Evolutionary conservation across 257 asterid genomes (phyloP), one percentile per base, ranked within the genome.

Genomic region (Nicotiana knightiana): DNA sequence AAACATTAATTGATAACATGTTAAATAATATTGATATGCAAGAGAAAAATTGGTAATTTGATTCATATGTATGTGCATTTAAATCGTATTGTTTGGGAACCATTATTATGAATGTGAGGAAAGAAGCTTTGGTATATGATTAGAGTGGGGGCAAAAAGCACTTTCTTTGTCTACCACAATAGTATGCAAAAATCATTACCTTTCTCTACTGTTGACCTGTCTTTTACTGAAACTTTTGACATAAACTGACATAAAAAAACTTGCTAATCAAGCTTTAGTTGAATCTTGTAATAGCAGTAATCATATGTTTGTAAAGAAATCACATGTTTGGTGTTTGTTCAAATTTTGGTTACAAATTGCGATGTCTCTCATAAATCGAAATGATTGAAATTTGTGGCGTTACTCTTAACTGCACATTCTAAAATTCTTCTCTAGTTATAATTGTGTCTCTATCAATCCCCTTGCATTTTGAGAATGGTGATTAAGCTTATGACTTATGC

Each of bases 61-160:
- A 68, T 68, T 18, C 5, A n/a, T 39, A 37, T 39, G 77, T 39
- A 37, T n/a, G 39, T 39, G 33, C 6, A 39, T 68, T 68, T 68
- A n/a, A 39, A 68, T 67, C 18, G 33, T 39, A 70, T 35, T 39
- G 33, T 68, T 39, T 43, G 58, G 58, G 12, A 70, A n/a, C 78
- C 78, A 70, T 70, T 70, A 43, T 43, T 70, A 43, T 70, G 59
- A 70, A 70, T 43, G 59, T 43, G 78, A 70, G n/a, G 59, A 70
- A 70, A 43, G 59, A 43, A 43, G 78, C 9, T 70, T 70, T 46
- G 21, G 35, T 71, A 71, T 71, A 71, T 71, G 37, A 71, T 71
- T 24, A 71, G 37, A 71, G 51, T 71, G 78, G 78, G 78, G 59
- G 59, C 78, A 1, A 70, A 70, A 70, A 70, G 59, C 7, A 70